These are phyloP conservation scores for Taphrina betulina DNA, from an alignment of 1,139 yeast species.

Conservation along the genomic window DNA sequence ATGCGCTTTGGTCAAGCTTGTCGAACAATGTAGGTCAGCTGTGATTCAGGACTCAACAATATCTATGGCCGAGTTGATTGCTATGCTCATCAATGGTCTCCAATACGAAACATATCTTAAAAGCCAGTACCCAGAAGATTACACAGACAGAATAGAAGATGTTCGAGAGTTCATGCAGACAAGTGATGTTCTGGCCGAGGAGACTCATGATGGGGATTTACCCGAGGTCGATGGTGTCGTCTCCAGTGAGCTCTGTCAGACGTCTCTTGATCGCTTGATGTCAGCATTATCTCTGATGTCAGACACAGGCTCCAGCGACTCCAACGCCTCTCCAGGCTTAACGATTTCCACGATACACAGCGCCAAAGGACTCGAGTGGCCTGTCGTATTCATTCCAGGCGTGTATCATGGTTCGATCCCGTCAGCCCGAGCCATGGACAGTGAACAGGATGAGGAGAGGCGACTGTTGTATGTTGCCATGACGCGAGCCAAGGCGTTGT, in stretches of 20 bases:
- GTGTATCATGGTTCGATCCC: conserved; percentile 45
- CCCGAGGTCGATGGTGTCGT: conserved; percentile 35
- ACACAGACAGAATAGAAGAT: conserved; percentile 36
- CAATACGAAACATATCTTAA: conserved; percentile 40
- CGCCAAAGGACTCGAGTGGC: conserved; percentile 85
- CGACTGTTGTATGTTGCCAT: conserved; percentile 83
- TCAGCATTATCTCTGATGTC: conserved; percentile 55
- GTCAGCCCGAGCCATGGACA: conserved; percentile 43
- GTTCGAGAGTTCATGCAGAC: conserved; percentile 36
- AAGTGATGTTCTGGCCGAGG: conserved; percentile 45
- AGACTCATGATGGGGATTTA: conserved; percentile 45
- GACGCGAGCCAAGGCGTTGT: conserved; percentile 65
- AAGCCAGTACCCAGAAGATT: conserved; percentile 44
- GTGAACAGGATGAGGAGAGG: conserved; percentile 64
- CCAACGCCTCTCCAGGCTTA: conserved; percentile 41
- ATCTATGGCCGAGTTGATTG: conserved; percentile 3
- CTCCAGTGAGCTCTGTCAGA: conserved; percentile 35
- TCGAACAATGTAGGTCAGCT: conserved; percentile 1
- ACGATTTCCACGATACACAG: conserved; percentile 79
- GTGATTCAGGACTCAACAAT: not conserved
- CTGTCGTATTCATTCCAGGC: conserved; percentile 68
- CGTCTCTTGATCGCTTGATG: conserved; percentile 50
- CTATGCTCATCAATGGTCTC: conserved; percentile 23
- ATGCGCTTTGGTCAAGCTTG: not conserved
- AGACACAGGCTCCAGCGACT: conserved; percentile 46